Evolutionary conservation across 345 rosid genomes (phyloP).

Genomic region (Melaleuca alternifolia): DNA sequence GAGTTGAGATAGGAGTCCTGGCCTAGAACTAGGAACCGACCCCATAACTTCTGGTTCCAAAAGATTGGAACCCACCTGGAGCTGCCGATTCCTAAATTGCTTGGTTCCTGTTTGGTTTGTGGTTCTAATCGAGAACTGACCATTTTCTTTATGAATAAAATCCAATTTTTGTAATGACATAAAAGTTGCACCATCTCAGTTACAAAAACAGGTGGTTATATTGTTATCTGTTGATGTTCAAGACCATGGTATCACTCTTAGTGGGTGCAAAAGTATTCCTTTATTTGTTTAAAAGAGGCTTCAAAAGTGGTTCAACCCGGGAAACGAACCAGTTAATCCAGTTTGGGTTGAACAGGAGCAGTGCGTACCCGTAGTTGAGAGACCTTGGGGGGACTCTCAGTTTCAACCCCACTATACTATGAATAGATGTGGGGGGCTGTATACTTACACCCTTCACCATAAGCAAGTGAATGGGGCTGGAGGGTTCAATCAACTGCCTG

Average conservation of each 20-base stretch:
- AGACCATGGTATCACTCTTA: background rate
- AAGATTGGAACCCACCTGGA: background rate
- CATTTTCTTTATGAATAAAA: background rate
- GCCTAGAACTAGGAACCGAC: background rate
- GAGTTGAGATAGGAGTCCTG: background rate
- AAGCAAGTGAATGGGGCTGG: too few species aligned
- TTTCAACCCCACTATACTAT: too few species aligned
- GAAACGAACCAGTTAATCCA: background rate
- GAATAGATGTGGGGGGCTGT: too few species aligned
- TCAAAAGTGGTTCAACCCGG: background rate
- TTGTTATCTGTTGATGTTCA: background rate
- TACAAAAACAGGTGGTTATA: background rate
- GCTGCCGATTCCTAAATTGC: background rate
- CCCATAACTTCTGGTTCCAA: background rate
- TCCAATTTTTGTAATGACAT: background rate
- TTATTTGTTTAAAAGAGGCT: background rate
- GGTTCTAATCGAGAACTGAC: background rate
- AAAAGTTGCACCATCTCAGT: background rate
- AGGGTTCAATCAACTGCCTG: too few species aligned
- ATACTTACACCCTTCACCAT: too few species aligned
- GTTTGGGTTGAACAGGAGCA: background rate
- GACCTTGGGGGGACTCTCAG: background rate
- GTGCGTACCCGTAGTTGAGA: background rate
- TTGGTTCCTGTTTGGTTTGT: background rate
- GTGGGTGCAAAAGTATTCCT: background rate